phyloP scores from a whole-genome alignment of 1,284 basidiomycete species.

The Ustilago curta region DNA sequence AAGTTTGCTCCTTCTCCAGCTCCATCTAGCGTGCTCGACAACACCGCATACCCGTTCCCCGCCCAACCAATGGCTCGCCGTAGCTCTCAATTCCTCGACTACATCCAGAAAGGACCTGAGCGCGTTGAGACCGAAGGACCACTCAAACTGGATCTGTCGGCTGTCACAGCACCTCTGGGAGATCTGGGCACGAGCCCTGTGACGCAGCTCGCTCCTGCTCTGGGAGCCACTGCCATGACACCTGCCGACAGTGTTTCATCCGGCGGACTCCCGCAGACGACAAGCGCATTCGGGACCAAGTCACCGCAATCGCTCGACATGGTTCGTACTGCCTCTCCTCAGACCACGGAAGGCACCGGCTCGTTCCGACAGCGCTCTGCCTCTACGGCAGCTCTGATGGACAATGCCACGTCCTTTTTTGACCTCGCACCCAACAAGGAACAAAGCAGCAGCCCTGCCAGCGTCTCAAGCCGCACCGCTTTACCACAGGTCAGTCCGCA shows the following conservation, averaged over 20 bases:
- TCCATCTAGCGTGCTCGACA: slow-evolving; percentile 27
- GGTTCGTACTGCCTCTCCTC: slow-evolving; percentile 10
- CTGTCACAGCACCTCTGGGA: slow-evolving; percentile 18
- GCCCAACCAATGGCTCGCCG: slow-evolving; percentile 22
- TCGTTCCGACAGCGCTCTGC: slow-evolving; percentile 47
- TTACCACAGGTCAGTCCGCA: not conserved
- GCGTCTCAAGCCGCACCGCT: slow-evolving; percentile 9
- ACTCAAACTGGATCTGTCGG: slow-evolving; percentile 24
- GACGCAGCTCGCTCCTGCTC: slow-evolving; percentile 2
- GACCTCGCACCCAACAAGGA: slow-evolving; percentile 11
- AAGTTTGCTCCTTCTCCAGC: slow-evolving; percentile 31
- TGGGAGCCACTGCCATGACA: slow-evolving; percentile 8
- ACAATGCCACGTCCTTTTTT: slow-evolving; percentile 33
- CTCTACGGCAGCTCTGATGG: slow-evolving; percentile 48
- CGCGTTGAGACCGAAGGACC: slow-evolving; percentile 28
- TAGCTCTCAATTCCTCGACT: slow-evolving; percentile 47
- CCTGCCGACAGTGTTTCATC: not conserved
- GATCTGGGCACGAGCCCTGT: slow-evolving; percentile 6
- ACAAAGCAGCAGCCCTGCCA: slow-evolving; percentile 1
- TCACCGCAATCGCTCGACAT: slow-evolving; percentile 25
- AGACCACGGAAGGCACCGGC: slow-evolving; percentile 1
- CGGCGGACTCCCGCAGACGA: not conserved
- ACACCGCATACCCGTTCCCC: slow-evolving; percentile 29
- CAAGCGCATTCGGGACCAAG: not conserved
- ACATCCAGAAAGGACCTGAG: slow-evolving; percentile 43